A percentile compares a stretch with the other conserved stretches of the same genome.
Conservation (phyloP, 2,329 filamentous ascomycete species). For the Falciphora oryzae region DNA sequence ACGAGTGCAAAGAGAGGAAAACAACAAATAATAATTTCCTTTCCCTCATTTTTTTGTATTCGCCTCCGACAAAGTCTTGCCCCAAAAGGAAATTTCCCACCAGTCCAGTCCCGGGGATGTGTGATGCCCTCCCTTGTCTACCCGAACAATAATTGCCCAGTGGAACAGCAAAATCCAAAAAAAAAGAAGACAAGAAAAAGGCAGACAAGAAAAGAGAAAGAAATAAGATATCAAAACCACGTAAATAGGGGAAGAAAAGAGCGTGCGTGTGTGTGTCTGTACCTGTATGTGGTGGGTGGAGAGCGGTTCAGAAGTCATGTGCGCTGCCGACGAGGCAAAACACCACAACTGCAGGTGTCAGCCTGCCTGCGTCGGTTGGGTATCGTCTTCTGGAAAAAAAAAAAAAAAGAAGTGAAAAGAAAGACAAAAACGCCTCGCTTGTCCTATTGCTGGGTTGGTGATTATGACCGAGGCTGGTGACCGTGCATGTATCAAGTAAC, state of each 20-base stretch:
- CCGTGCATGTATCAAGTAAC: not conserved
- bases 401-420: conserved; percentile 4
- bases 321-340: not conserved
- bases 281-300: no score
- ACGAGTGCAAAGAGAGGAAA: not conserved
- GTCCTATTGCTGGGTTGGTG: not conserved
- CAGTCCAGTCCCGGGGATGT: no score
- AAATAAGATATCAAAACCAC: conserved; percentile 19
- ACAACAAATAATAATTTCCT: not conserved
- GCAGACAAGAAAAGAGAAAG: conserved; percentile 24
- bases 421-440: conserved; percentile 1
- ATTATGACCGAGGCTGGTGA: not conserved
- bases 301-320: not conserved
- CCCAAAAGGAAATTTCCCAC: not conserved
- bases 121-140: not conserved
- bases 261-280: not conserved
- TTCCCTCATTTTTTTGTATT: not conserved
- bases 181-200: conserved; percentile 28
- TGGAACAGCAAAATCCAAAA: not conserved
- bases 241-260: not conserved
- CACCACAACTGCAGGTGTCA: not conserved
- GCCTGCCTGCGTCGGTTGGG: not conserved
- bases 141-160: not conserved
- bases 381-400: conserved; percentile 5
- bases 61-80: not conserved